Base-by-base conservation (phyloP, 768 basidiomycete genomes). In the Epithele typhae region DNA sequence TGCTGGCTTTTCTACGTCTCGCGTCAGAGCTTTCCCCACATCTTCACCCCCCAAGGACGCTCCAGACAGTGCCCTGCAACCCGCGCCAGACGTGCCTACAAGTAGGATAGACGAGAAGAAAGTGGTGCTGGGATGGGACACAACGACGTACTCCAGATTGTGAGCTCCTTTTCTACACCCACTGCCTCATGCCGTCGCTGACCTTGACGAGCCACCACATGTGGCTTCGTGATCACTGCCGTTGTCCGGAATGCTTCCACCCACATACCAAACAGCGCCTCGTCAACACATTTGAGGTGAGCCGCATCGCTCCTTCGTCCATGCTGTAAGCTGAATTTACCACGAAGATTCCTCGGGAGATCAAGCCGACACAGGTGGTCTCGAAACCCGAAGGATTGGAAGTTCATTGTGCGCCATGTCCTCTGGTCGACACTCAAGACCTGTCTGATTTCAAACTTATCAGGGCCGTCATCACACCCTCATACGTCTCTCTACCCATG, bases 201-300 rank as follows among this genome's bases (percentile, higher is more conserved):
- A 9, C 3, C 33, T n/a, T 5, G 53, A 2, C 22, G 54, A 97
- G 94, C 60, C 91, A 95, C 61, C 82, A 92, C 58, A 78, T 92
- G 33, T 96, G 92, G 87, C 69, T 97, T 19, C 74, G 91, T 36
- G 95, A 97, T 59, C 94, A 97, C 55, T 98, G 95, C 62, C 76
- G 92, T 25, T 96, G 92, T 63, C 69, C 84, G 5, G 69, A 79
- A 40, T 95, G 92, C 64, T 94, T 89, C 59, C 94, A 97, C 64
- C 70, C 84, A 0, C 62, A 82, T 49, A 97, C 94, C 15, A 94
- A 91, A 59, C 95, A 97, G 64, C 76, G 94, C n/a, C 65, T 97
- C 9, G 69, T 92, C 42, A 83, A 88, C 59, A 92, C 93, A 1
- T 91, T 86, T 54, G 82, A 88, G 53, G 94, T 87, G 55, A 12